These are phyloP conservation scores for Termitomyces sp. DNA, from an alignment of 1,284 basidiomycete species.

Conservation along the genomic window DNA sequence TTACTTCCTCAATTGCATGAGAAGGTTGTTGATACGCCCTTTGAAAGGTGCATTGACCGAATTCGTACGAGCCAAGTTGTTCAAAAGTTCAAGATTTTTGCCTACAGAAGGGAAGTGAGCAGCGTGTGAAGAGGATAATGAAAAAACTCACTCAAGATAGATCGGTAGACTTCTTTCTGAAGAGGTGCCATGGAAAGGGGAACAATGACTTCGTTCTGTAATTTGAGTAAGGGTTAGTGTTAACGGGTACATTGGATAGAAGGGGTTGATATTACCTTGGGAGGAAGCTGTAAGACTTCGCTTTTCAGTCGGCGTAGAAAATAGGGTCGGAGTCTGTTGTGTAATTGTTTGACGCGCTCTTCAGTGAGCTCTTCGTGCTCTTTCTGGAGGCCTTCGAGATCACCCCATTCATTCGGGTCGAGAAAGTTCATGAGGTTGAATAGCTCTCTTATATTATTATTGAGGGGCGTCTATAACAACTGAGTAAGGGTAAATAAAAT, in stretches of 20 bases:
- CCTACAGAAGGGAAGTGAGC: conserved; percentile 35
- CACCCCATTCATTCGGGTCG: conserved; percentile 70
- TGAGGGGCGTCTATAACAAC: conserved; percentile 75
- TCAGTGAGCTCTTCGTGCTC: conserved; percentile 75
- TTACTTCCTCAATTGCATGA: conserved; percentile 85
- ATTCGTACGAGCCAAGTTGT: conserved; percentile 45
- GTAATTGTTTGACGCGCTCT: conserved; percentile 74
- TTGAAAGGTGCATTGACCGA: conserved; percentile 30
- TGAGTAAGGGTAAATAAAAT: conserved; percentile 6
- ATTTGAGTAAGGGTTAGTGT: conserved; percentile 8
- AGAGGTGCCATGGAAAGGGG: conserved; percentile 86
- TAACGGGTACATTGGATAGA: not conserved
- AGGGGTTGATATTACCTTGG: conserved; percentile 56
- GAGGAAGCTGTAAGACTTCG: conserved; percentile 88
- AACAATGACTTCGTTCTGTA: conserved; percentile 83
- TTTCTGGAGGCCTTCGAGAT: conserved; percentile 67
- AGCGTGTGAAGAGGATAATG: not conserved
- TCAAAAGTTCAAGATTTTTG: conserved; percentile 64
- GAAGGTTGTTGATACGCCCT: conserved; percentile 69
- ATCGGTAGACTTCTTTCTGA: conserved; percentile 87
- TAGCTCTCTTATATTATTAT: conserved; percentile 93
- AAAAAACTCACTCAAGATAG: conserved; percentile 60
- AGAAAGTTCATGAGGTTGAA: conserved; percentile 96
- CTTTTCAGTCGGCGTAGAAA: conserved; percentile 91
- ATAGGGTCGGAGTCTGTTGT: conserved; percentile 78